Conservation (phyloP, 495 filamentous ascomycete genomes). For the Glutinoglossum americanum region DNA sequence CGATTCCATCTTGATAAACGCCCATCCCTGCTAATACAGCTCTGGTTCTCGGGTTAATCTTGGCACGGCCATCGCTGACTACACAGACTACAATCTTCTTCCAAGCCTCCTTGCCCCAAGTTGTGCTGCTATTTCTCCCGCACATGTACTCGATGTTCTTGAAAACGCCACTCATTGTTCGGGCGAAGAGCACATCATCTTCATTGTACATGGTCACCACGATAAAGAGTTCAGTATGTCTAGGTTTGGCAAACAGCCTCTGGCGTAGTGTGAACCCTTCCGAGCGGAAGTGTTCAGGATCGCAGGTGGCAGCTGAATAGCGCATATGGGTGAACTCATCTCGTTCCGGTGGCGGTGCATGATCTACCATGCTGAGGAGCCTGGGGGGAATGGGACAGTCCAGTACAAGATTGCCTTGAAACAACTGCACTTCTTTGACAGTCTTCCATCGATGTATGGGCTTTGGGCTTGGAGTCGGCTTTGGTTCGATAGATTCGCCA, state of each 20-base stretch:
- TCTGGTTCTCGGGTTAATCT: slow-evolving; percentile 84
- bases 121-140: slow-evolving; percentile 71
- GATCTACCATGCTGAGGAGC: slow-evolving; percentile 64
- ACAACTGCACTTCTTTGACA: slow-evolving; percentile 91
- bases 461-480: slow-evolving; percentile 36
- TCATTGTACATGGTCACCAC: slow-evolving; percentile 99
- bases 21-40: slow-evolving; percentile 85
- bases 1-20: slow-evolving; percentile 95
- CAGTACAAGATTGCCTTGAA: slow-evolving; percentile 89
- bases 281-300: slow-evolving; percentile 68
- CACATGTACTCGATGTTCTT: slow-evolving; percentile 99
- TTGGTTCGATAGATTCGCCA: slow-evolving; percentile 11
- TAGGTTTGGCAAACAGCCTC: slow-evolving; percentile 75
- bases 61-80: slow-evolving; percentile 92
- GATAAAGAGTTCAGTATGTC: slow-evolving; percentile 94
- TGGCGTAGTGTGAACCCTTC: slow-evolving; percentile 88
- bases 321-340: slow-evolving; percentile 99
- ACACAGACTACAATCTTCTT: slow-evolving; percentile 99
- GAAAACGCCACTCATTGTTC: slow-evolving; percentile 92
- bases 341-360: slow-evolving; percentile 57
- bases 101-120: slow-evolving; percentile 97
- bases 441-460: slow-evolving; percentile 87
- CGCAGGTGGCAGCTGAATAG: slow-evolving; percentile 91
- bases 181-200: slow-evolving; percentile 86
- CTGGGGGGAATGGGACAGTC: slow-evolving; percentile 91